Percentiles rank a stretch among this genome's conserved stretches.
Evolutionary conservation across 1,284 basidiomycete genomes (phyloP).

Genomic region (Ustilago tritici): DNA sequence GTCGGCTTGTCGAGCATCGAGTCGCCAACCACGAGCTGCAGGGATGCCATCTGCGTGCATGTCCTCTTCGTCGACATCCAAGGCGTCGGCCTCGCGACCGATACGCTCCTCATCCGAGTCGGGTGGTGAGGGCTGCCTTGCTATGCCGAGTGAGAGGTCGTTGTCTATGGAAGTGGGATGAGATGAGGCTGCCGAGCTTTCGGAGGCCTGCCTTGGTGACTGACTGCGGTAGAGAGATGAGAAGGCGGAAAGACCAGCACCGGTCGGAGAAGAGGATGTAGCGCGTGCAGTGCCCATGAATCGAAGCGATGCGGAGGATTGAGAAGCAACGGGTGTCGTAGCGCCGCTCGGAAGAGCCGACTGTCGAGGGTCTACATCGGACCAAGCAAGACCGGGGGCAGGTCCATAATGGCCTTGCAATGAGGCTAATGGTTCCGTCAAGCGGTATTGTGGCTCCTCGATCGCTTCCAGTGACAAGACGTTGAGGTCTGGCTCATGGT

Average conservation of each 20-base stretch:
- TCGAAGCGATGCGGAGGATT: slow-evolving; percentile 28
- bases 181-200: slow-evolving; percentile 4
- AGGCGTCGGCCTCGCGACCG: slow-evolving; percentile 41
- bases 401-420: neutral
- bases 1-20: slow-evolving; percentile 59
- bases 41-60: slow-evolving; percentile 69
- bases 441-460: slow-evolving; percentile 46
- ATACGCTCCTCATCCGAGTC: slow-evolving; percentile 29
- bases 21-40: slow-evolving; percentile 62
- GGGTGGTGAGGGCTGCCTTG: slow-evolving; percentile 14
- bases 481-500: slow-evolving; percentile 45
- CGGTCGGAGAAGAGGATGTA: slow-evolving; percentile 16
- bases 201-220: slow-evolving; percentile 23
- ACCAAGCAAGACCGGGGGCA: slow-evolving; percentile 3
- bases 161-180: slow-evolving; percentile 5
- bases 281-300: slow-evolving; percentile 12
- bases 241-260: slow-evolving; percentile 21
- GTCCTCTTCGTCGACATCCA: slow-evolving; percentile 66
- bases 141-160: neutral
- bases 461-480: slow-evolving; percentile 51
- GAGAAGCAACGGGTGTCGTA: slow-evolving; percentile 39
- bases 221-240: slow-evolving; percentile 29
- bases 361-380: slow-evolving; percentile 36
- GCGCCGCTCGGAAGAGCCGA: slow-evolving; percentile 32
- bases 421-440: slow-evolving; percentile 1